Evolutionary conservation across 2,329 filamentous ascomycete species (phyloP), one percentile per base, ranked within the genome.

Genomic region (Beauveria sp.): DNA sequence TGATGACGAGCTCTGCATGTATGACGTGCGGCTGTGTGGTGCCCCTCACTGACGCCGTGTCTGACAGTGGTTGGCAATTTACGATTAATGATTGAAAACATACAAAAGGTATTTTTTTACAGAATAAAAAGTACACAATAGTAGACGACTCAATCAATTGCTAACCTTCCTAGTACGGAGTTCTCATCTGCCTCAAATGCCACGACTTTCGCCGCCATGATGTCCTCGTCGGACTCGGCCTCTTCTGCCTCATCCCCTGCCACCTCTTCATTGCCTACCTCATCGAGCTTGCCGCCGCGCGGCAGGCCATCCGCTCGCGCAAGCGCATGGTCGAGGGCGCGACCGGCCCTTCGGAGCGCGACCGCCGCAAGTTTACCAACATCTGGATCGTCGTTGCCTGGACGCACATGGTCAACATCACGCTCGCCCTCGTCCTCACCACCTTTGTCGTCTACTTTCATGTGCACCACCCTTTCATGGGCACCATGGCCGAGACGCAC

Each of bases 81-180:
- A 56, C 87, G 94, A 65, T 81, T 99, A 69, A 91, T 97, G 78
- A 92, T 99, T 70, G 94, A 97, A 75, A 99, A 99, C 71, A 91
- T 93, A 67, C 90, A 93, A 79, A 97, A 97, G 82, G 90, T 91
- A 71, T 63, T 63, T 2, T 65, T 65, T 22, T 20, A 10, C 7
- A 8, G 22, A 24, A 41, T 4, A 43, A 18, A 44, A 20, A 43
- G 4, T 20, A 16, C 34, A 12, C 10, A 14, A 5, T 37, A 37
- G 34, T 37, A 5, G 4, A 24, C 20, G 22, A 34, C 34, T 2
- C 41, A 22, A n/a, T 41, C 22, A 10, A 14, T 41, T 26, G 28
- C 47, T 55, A 34, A 63, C 40, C 18, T 22, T 5, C 20, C 18
- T 71, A 93, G 90, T 99, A 99, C 71, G 94, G 94, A 59, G 91